These are phyloP conservation scores for Polytolypa hystricis DNA, from an alignment of 2,329 filamentous ascomycete genomes.

Conservation along the genomic window DNA sequence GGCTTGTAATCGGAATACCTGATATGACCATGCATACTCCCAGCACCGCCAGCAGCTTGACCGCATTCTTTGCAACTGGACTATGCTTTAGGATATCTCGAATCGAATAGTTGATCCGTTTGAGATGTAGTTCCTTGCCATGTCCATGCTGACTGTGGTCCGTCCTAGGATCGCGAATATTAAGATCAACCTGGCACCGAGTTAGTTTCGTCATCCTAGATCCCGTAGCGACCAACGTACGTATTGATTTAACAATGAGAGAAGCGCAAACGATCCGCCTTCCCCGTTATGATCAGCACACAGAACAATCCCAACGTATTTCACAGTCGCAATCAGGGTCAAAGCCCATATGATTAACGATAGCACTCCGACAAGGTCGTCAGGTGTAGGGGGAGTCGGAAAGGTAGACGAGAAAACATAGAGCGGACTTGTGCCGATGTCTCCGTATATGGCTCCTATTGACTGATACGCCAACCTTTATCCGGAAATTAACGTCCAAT, in stretches of 20 bases:
- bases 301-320: slow-evolving; percentile 45
- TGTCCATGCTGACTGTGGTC: slow-evolving; percentile 37
- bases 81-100: slow-evolving; percentile 39
- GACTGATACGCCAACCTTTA: slow-evolving; percentile 43
- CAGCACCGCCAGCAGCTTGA: slow-evolving; percentile 34
- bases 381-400: slow-evolving; percentile 29
- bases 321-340: slow-evolving; percentile 46
- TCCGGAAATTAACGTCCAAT: background rate
- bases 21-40: slow-evolving; percentile 45
- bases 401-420: slow-evolving; percentile 49
- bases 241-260: slow-evolving; percentile 43
- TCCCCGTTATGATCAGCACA: slow-evolving; percentile 47
- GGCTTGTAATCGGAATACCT: slow-evolving; percentile 10
- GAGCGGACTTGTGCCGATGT: slow-evolving; percentile 47
- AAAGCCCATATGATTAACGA: slow-evolving; percentile 47
- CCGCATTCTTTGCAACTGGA: slow-evolving; percentile 31
- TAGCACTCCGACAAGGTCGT: slow-evolving; percentile 42
- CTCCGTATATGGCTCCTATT: slow-evolving; percentile 48
- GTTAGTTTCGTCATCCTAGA: slow-evolving; percentile 3
- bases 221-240: slow-evolving; percentile 19
- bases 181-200: slow-evolving; percentile 36
- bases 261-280: slow-evolving; percentile 46
- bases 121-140: slow-evolving; percentile 34
- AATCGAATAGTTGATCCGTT: slow-evolving; percentile 30
- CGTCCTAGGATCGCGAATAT: slow-evolving; percentile 37